Percentiles rank a stretch among this genome's conserved stretches.
Evolutionary conservation across 148 eudicot genomes (phyloP).

Genomic region (Linanthus parryae): DNA sequence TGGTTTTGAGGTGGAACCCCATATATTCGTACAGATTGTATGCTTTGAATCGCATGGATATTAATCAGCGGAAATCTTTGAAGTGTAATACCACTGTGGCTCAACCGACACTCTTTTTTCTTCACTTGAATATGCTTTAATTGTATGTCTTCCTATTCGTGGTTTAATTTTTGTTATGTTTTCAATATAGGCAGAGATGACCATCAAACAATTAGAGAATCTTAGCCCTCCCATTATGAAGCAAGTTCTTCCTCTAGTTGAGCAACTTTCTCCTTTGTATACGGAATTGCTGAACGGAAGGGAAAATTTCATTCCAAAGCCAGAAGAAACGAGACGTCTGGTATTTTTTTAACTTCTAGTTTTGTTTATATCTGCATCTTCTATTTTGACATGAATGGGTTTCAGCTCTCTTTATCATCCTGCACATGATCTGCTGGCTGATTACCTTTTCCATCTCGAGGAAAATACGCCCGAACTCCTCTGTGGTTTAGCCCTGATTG

Average conservation of each 20-base stretch:
- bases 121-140: neutral
- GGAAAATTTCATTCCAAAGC: slow-evolving; percentile 78
- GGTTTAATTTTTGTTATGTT: slow-evolving; percentile 5
- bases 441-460: too few species aligned
- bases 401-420: too few species aligned
- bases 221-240: slow-evolving; percentile 87
- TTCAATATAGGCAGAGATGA: slow-evolving; percentile 75
- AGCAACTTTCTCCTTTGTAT: slow-evolving; percentile 93
- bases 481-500: too few species aligned
- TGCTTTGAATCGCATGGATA: too few species aligned
- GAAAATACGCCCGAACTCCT: too few species aligned
- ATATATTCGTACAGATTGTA: too few species aligned
- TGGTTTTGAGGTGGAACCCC: too few species aligned
- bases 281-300: slow-evolving; percentile 92
- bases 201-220: slow-evolving; percentile 81
- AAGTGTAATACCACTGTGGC: too few species aligned
- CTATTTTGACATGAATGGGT: too few species aligned
- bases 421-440: too few species aligned
- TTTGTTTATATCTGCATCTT: neutral
- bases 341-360: slow-evolving; percentile 38
- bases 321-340: slow-evolving; percentile 91
- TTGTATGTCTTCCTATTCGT: slow-evolving; percentile 5
- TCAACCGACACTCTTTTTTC: too few species aligned
- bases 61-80: too few species aligned
- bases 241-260: slow-evolving; percentile 90